phyloP scores from a whole-genome alignment of 345 rosid species.

The Viola odorata region DNA sequence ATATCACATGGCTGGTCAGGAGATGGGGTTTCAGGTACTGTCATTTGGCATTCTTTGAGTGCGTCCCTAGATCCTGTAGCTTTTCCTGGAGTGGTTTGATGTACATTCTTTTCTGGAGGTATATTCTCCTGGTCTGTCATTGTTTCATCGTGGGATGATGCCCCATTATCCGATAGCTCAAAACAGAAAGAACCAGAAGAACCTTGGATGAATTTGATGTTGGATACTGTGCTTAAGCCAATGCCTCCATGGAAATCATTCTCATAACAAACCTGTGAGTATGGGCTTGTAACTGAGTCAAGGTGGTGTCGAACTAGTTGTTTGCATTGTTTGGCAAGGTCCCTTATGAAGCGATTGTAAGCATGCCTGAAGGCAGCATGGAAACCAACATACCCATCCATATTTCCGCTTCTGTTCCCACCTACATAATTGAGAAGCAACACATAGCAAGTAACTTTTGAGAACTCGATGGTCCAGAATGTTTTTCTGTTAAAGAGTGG shows the following conservation, averaged over 20 bases:
- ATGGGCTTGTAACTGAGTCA: constrained; percentile 92
- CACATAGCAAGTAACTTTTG: not conserved
- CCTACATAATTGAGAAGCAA: constrained; percentile 37
- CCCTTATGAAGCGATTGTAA: constrained; percentile 62
- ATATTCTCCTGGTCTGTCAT: constrained; percentile 70
- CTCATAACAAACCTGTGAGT: constrained; percentile 88
- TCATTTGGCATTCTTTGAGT: constrained; percentile 62
- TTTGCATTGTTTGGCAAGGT: constrained; percentile 83
- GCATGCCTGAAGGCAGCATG: constrained; percentile 81
- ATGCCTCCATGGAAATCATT: constrained; percentile 57
- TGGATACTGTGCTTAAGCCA: constrained; percentile 37
- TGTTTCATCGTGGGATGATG: constrained; percentile 38
- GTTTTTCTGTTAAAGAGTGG: too few species aligned
- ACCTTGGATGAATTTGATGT: constrained; percentile 40
- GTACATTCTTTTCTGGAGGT: constrained; percentile 60
- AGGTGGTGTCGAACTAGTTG: constrained; percentile 86
- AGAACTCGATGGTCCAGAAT: not conserved
- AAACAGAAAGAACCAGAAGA: constrained; percentile 58
- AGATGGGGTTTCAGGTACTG: constrained; percentile 97
- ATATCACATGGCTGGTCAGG: constrained; percentile 85
- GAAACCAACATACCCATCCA: constrained; percentile 87
- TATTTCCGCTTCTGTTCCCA: constrained; percentile 55
- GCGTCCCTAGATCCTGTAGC: constrained; percentile 43
- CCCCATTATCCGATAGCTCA: constrained; percentile 59
- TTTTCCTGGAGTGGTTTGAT: constrained; percentile 84